Percentiles rank a stretch among this genome's conserved stretches.
Conservation (phyloP, 2,329 filamentous ascomycete species). For the Ceratocystis alfenasii region DNA sequence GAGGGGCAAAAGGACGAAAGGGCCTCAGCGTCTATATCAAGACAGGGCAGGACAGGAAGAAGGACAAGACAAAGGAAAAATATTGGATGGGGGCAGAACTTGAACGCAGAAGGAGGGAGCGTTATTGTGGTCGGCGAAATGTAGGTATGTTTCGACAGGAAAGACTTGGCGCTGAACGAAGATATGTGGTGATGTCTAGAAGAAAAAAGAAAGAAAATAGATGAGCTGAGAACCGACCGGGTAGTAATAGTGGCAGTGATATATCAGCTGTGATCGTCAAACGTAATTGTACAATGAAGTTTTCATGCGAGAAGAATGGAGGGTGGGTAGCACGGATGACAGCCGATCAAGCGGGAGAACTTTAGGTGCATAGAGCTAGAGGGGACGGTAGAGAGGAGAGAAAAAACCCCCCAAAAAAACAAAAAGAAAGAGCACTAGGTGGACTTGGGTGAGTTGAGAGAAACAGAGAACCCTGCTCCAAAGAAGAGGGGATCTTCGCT, state of each 20-base stretch:
- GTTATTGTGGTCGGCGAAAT: not conserved
- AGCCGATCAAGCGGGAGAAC: conserved; percentile 7
- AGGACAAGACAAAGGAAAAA: too few relatives aligned
- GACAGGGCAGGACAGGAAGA: not conserved
- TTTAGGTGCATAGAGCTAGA: not conserved
- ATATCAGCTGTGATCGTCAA: not conserved
- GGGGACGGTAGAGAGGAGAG: not conserved
- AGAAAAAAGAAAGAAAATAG: not conserved
- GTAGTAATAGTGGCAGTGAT: not conserved
- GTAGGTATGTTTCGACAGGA: conserved; percentile 1
- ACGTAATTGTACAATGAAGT: not conserved
- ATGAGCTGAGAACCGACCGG: conserved; percentile 5
- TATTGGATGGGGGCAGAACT: not conserved
- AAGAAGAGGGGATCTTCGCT: conserved; percentile 10
- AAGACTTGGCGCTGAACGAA: conserved; percentile 7
- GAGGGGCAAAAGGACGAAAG: not conserved
- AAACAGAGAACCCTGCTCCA: not conserved
- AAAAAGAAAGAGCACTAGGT: too few relatives aligned
- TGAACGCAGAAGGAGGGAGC: too few relatives aligned
- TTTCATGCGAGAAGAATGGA: conserved; percentile 6
- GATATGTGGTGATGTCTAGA: not conserved
- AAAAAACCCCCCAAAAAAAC: not conserved
- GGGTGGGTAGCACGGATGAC: conserved; percentile 8
- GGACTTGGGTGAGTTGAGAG: not conserved
- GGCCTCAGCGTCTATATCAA: not conserved